These are phyloP conservation scores for Aspergillus sp. DNA, from an alignment of 2,329 filamentous ascomycete species.

Conservation along the genomic window DNA sequence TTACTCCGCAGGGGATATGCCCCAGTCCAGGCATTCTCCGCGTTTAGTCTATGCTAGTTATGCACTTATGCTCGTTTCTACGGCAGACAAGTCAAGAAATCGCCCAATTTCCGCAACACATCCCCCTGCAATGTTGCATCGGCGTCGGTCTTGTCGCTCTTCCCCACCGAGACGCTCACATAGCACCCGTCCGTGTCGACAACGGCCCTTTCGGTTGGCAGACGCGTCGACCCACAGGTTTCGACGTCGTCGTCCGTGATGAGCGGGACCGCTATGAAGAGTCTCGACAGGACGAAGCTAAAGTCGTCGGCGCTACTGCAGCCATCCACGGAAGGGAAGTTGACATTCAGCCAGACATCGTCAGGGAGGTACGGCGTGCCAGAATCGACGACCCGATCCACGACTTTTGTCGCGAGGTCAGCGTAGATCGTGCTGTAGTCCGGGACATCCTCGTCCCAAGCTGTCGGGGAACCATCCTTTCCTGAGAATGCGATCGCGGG, in stretches of 20 bases:
- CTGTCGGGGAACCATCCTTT: slow-evolving; percentile 48
- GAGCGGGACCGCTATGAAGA: slow-evolving; percentile 49
- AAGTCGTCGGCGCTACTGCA: slow-evolving; percentile 58
- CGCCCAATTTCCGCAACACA: slow-evolving; percentile 53
- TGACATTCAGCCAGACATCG: slow-evolving; percentile 66
- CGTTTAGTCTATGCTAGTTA: neutral
- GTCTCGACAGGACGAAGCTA: slow-evolving; percentile 63
- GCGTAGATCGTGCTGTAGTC: slow-evolving; percentile 62
- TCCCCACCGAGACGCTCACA: slow-evolving; percentile 63
- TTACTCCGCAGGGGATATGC: neutral
- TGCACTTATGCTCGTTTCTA: slow-evolving; percentile 14
- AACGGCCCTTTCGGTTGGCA: slow-evolving; percentile 62
- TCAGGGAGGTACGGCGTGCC: slow-evolving; percentile 64
- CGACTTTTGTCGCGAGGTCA: slow-evolving; percentile 60
- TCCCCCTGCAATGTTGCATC: slow-evolving; percentile 51
- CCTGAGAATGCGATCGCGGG: slow-evolving; percentile 71
- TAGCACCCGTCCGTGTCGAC: slow-evolving; percentile 56
- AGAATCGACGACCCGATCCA: slow-evolving; percentile 53
- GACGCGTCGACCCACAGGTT: slow-evolving; percentile 54
- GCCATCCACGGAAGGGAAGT: slow-evolving; percentile 57
- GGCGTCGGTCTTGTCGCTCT: slow-evolving; percentile 61
- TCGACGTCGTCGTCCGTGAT: slow-evolving; percentile 51
- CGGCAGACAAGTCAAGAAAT: slow-evolving; percentile 51
- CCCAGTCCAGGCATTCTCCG: neutral
- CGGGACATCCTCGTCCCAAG: slow-evolving; percentile 53